Base-by-base conservation (phyloP, 2,329 filamentous ascomycete genomes). In the Fusarium nodosum region DNA sequence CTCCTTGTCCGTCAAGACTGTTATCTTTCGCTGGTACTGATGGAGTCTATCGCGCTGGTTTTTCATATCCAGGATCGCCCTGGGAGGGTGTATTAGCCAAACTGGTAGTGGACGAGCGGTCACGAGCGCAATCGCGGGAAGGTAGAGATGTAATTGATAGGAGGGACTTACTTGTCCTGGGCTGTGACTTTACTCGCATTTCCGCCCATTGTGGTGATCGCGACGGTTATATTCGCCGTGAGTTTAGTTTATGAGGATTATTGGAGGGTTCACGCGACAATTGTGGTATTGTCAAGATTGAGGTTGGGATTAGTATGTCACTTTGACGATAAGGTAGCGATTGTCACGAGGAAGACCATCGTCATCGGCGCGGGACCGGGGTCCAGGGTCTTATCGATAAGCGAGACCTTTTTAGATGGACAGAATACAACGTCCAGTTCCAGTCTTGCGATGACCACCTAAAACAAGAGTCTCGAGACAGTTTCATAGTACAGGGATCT, bases 1-100 rank as follows among this genome's bases (percentile, higher is more conserved):
- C 82, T 99, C 95, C 71, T 91, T 91, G 77, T 91, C 88, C 9
- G 95, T 97, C 38, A 99, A 88, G 53, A 93, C 86, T 36, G 90
- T 91, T 77, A 99, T 96, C 75, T 93, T 92, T 76, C 92, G 91
- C 81, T 97, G 95, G 83, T 98, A 98, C 79, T 97, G 94, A 77
- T 97, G 94, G 5, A 99, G 90, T 80, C 94, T 97, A 85, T 99
- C 96, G 80, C 96, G 94, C 83, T 98, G 95, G 81, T 90, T 93
- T 84, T 98, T 98, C 83, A 98, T 92, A 82, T 98, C 94, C 76
- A 98, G 91, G 81, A 98, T 97, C 64, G 95, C 95, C 83, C 94
- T 97, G 24, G 39, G 12, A 22, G n/a, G 20, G 44, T 30, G 26
- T 48, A 46, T 66, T 63, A 71, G 53, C 39, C 9, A 30, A 11